Percentiles rank a stretch among this genome's conserved stretches.
phyloP scores from a whole-genome alignment of 2,329 filamentous ascomycete genomes.

The Escovopsis weberi region DNA sequence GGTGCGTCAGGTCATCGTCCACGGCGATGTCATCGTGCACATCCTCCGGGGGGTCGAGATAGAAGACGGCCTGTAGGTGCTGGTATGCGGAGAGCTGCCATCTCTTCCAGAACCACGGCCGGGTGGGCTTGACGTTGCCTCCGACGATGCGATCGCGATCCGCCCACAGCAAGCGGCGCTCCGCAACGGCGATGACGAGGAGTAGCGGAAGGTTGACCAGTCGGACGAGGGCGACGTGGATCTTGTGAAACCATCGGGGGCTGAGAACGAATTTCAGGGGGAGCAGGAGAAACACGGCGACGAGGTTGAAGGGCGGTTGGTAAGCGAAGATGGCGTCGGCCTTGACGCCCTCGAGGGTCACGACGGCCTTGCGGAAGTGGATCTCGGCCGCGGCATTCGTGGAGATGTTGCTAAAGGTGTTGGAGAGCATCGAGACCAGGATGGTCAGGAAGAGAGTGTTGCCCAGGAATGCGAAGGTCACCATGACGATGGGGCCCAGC shows the following conservation, averaged over 20 bases:
- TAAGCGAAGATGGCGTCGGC: slow-evolving; percentile 73
- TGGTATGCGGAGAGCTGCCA: slow-evolving; percentile 56
- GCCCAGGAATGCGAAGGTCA: slow-evolving; percentile 71
- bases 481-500: slow-evolving; percentile 67
- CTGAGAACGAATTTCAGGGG: slow-evolving; percentile 65
- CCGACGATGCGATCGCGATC: slow-evolving; percentile 8
- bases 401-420: slow-evolving; percentile 69
- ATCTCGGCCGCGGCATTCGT: slow-evolving; percentile 69
- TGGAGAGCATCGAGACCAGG: slow-evolving; percentile 72
- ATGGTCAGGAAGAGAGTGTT: slow-evolving; percentile 86
- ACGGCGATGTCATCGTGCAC: slow-evolving; percentile 42
- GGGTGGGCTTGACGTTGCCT: slow-evolving; percentile 10
- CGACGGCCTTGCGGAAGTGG: slow-evolving; percentile 64
- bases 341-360: slow-evolving; percentile 77
- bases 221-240: slow-evolving; percentile 65
- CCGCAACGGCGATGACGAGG: slow-evolving; percentile 53
- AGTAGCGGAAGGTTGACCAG: slow-evolving; percentile 62
- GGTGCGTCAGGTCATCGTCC: slow-evolving; percentile 43
- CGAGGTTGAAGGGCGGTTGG: slow-evolving; percentile 68
- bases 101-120: slow-evolving; percentile 47
- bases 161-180: slow-evolving; percentile 54
- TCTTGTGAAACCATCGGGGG: slow-evolving; percentile 82
- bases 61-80: slow-evolving; percentile 59
- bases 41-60: slow-evolving; percentile 50
- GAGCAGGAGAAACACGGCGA: slow-evolving; percentile 58